These are phyloP conservation scores for Pleurostoma richardsiae DNA, from an alignment of 2,329 filamentous ascomycete species.

Conservation along the genomic window DNA sequence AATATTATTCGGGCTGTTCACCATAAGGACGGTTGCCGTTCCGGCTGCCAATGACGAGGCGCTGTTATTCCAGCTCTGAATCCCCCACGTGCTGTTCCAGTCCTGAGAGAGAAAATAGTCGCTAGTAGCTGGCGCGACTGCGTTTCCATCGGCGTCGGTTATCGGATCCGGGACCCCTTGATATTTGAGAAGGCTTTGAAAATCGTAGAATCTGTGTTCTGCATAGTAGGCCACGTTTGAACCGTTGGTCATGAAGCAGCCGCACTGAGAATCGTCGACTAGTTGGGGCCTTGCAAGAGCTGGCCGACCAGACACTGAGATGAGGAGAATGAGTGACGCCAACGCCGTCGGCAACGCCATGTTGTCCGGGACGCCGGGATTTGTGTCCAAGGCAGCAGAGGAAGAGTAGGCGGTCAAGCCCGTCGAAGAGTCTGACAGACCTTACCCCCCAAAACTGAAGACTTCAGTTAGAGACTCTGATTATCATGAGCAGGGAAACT, in stretches of 20 bases:
- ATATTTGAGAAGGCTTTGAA: constrained; percentile 33
- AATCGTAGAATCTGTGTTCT: constrained; percentile 45
- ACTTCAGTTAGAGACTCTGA: too few species aligned
- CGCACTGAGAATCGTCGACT: constrained; percentile 30
- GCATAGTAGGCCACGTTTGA: constrained; percentile 36
- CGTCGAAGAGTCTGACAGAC: too few species aligned
- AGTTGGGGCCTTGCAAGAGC: constrained; percentile 8
- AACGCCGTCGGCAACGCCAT: not conserved
- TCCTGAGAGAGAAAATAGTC: constrained; percentile 28
- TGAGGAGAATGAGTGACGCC: constrained; percentile 3
- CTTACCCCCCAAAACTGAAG: too few species aligned
- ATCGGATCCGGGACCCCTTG: constrained; percentile 28
- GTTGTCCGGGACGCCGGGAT: not conserved
- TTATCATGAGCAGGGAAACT: not conserved
- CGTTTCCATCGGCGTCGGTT: constrained; percentile 17
- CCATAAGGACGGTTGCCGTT: constrained; percentile 18
- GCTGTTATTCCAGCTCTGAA: constrained; percentile 31
- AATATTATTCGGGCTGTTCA: constrained; percentile 26
- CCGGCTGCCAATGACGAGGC: constrained; percentile 10
- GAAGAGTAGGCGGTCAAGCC: not conserved
- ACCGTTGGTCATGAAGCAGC: constrained; percentile 44
- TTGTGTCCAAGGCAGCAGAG: not conserved
- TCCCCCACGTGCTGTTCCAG: constrained; percentile 31
- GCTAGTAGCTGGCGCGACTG: constrained; percentile 26
- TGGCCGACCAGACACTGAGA: constrained; percentile 7